phyloP scores from a whole-genome alignment of 345 rosid species.

The Carallia brachiata region DNA sequence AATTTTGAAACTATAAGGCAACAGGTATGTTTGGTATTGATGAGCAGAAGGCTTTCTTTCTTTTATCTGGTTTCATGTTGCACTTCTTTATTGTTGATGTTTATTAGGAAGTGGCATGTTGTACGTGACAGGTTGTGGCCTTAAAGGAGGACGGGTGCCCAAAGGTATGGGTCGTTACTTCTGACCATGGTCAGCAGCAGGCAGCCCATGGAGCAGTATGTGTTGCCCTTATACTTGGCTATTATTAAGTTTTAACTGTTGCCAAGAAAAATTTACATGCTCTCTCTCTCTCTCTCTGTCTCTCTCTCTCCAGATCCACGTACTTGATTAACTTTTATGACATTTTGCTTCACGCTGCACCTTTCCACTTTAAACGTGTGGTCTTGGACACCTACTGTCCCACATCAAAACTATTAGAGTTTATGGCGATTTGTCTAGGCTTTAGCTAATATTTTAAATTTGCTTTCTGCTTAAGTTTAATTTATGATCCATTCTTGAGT shows the following conservation, averaged over 20 bases:
- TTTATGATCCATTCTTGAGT: too few species aligned
- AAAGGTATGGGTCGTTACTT: conserved; percentile 92
- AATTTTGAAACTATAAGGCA: not conserved
- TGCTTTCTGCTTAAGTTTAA: too few species aligned
- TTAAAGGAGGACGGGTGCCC: conserved; percentile 91
- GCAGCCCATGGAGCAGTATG: conserved; percentile 94
- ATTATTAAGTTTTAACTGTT: not conserved
- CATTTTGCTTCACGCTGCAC: too few species aligned
- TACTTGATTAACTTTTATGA: too few species aligned
- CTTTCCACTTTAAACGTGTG: too few species aligned
- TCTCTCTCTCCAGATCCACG: too few species aligned
- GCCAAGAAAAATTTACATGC: too few species aligned
- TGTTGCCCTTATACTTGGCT: conserved; percentile 6
- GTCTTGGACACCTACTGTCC: too few species aligned
- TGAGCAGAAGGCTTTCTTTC: not conserved
- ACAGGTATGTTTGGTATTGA: conserved; percentile 1
- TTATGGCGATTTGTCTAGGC: too few species aligned
- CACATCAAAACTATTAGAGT: too few species aligned
- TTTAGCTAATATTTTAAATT: too few species aligned
- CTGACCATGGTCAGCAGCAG: conserved; percentile 76
- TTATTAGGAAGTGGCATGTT: conserved; percentile 18
- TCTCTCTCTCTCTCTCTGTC: too few species aligned
- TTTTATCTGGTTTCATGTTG: not conserved
- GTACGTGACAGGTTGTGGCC: conserved; percentile 63
- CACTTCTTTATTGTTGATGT: not conserved